Evolutionary conservation across 176 grass and related monocot species (phyloP), one percentile per base, ranked within the genome.

Genomic region (Oryza nivara): DNA sequence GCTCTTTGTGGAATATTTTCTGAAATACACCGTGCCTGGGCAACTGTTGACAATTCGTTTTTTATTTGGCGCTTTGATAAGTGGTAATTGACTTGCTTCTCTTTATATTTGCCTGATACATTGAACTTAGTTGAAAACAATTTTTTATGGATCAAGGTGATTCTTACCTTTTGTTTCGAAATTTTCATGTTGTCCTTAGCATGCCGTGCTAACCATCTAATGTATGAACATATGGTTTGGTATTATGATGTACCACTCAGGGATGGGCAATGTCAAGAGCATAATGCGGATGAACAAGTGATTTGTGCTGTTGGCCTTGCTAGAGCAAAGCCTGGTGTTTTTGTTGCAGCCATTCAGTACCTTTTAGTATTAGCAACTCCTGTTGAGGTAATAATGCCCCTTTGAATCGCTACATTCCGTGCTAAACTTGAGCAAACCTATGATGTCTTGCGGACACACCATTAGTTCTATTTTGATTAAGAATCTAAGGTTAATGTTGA

Each of bases 61-160:
- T 98, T 95, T 68, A 46, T 89, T 78, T 98, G 96, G 96, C 89
- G 91, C 63, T 95, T 93, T 81, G 91, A 98, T 87, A 98, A 98
- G 88, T 95, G 96, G 96, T 98, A 88, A 71, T 60, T 23, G 32
- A 63, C 17, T 32, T 32, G 30, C 30, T 69, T 23, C 32, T 61
- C 25, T 76, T 85, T 79, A 19, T 26, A 68, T 77, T 72, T 73
- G 48, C 17, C 25, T 65, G 25, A 58, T n/a, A 68, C 75, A 73
- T 26, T 65, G 47, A 49, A 46, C 52, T 28, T 82, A 22, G 70
- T 60, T 76, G 34, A 63, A 69, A 68, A 49, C 15, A 2, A 0
- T 47, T 45, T 46, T 40, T 82, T 82, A 56, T 73, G 36, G 73
- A 30, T 45, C 5, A 47, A 60, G 15, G 8, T 60, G 19, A 16